Base-by-base conservation (phyloP, 2,329 filamentous ascomycete genomes). In the Pestalotiopsis sp. region DNA sequence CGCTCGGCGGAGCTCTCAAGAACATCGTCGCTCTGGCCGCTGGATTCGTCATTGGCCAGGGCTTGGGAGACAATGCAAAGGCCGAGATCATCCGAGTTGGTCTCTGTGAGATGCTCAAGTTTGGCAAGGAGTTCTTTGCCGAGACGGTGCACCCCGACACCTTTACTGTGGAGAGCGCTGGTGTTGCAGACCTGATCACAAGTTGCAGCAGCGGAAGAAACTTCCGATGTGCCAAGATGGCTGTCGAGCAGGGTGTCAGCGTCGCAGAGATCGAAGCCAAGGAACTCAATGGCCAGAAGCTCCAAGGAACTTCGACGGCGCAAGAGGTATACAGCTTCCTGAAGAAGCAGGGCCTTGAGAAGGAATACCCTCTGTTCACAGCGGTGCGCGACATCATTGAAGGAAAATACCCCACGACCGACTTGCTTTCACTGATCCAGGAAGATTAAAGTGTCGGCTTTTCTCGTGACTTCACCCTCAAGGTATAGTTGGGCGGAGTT, bases 21-120 rank as follows among this genome's bases (percentile, higher is more conserved):
- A 99, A 99, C 84, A 92, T 99, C 72, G 93, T 99, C 67, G 96
- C 96, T 4, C 85, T 99, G 20, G 95, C 94, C 4, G 95, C 96
- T 39, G 96, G 96, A 68, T 99, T 97, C 80, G 94, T 98, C 59
- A 94, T 97, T 72, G 96, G 96, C 45, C 89, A 95, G 70, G 95
- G 95, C 72, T 99, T 96, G 95, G 96, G 96, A 76, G 95, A 98
- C 84, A 99, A 98, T 75, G 95, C 95, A 73, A 98, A 99, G 84
- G 94, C 96, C n/a, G 96, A 96, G 60, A 91, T 99, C 70, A 98
- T 99, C 94, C 93, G 96, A 57, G 92, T 98, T 23, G 96, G 96
- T 7, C 89, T 99, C 60, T 87, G 98, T 74, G 96, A 99, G 83
- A 97, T 98, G 92, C 94, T 98, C 76, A 92, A 93, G 78, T 99